Conservation (phyloP, 441 rosid genomes). For the Syzygium malaccense region DNA sequence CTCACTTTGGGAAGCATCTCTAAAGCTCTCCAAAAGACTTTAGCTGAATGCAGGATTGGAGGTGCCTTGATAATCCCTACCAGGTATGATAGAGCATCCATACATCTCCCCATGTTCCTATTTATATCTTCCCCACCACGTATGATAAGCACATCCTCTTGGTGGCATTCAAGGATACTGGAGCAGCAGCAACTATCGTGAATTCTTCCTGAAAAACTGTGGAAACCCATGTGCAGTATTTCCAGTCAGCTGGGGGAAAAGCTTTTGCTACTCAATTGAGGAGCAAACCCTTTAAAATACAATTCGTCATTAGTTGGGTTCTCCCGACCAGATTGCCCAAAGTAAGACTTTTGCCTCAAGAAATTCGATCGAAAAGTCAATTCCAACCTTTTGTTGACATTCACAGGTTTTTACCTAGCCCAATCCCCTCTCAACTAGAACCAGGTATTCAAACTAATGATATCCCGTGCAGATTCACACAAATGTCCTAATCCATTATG, state of each 20-base stretch:
- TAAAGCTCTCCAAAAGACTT: too few relatives aligned
- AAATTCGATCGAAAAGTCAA: neutral
- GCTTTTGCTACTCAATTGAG: neutral
- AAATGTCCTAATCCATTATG: neutral
- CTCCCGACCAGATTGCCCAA: neutral
- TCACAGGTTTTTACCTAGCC: neutral
- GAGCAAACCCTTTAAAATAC: neutral
- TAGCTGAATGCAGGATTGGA: too few relatives aligned
- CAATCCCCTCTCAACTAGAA: too few relatives aligned
- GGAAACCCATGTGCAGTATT: neutral
- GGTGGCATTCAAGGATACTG: fast-evolving
- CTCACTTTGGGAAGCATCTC: too few relatives aligned
- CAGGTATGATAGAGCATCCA: neutral
- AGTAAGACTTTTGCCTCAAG: neutral
- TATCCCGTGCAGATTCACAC: neutral
- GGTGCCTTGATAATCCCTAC: too few relatives aligned
- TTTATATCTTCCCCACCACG: neutral
- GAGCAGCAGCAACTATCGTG: neutral
- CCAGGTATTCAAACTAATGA: too few relatives aligned
- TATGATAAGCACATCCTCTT: neutral
- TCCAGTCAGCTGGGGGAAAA: neutral
- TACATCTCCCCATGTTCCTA: neutral
- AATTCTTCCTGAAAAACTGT: neutral
- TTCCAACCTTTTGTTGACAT: neutral
- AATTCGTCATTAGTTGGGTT: neutral